phyloP scores from a whole-genome alignment of 2,329 filamentous ascomycete genomes.

The Ascochyta lentis region DNA sequence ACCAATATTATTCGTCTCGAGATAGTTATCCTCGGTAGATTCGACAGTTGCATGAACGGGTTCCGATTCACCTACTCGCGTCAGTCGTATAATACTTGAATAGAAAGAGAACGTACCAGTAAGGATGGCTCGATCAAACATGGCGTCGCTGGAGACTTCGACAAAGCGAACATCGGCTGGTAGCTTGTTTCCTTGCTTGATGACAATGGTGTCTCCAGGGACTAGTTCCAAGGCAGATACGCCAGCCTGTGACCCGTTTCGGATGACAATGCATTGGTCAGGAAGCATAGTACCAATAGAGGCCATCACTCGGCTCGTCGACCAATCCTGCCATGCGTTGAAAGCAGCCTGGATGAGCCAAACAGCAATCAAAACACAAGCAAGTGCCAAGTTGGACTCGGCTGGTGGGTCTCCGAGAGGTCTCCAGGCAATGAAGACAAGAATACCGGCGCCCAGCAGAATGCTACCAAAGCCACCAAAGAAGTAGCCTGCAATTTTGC shows the following conservation, averaged over 20 bases:
- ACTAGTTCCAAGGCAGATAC: conserved; percentile 68
- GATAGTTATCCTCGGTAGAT: conserved; percentile 71
- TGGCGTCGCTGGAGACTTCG: conserved; percentile 71
- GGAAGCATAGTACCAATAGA: conserved; percentile 84
- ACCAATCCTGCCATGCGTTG: conserved; percentile 74
- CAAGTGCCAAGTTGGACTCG: conserved; percentile 73
- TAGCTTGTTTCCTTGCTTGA: conserved; percentile 76
- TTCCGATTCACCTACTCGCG: conserved; percentile 64
- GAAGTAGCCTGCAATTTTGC: conserved; percentile 71
- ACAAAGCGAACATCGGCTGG: conserved; percentile 76
- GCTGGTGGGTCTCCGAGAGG: conserved; percentile 76
- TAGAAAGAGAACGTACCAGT: conserved; percentile 58
- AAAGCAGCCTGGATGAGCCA: conserved; percentile 64
- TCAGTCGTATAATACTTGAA: conserved; percentile 9
- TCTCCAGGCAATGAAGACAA: conserved; percentile 80
- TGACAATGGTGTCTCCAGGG: conserved; percentile 71
- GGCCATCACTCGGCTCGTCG: conserved; percentile 76
- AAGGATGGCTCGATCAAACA: conserved; percentile 75
- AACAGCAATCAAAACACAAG: conserved; percentile 74
- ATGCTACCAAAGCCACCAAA: conserved; percentile 80
- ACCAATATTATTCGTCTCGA: conserved; percentile 78
- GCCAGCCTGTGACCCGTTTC: conserved; percentile 62
- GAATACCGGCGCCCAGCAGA: conserved; percentile 69
- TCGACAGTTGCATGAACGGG: conserved; percentile 69
- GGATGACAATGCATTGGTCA: conserved; percentile 70